Percentiles rank a stretch among this genome's conserved stretches.
phyloP scores from a whole-genome alignment of 225 moss, liverwort and hornwort genomes.

The Sphagnum tenellum region DNA sequence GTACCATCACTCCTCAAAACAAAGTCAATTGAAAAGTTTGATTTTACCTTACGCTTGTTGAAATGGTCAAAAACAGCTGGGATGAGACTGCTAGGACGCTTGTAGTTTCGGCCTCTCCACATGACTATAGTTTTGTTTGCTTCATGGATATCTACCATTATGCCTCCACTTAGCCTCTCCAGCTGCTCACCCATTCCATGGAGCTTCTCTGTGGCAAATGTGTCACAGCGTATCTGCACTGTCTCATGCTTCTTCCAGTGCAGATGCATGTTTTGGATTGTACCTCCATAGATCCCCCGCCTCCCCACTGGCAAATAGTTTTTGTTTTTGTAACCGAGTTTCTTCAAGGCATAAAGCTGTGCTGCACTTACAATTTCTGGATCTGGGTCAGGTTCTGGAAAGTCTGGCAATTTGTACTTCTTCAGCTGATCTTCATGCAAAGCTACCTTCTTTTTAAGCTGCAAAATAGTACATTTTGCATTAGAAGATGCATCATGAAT shows the following conservation, averaged over 20 bases:
- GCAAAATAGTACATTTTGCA: not conserved
- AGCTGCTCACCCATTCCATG: constrained; percentile 79
- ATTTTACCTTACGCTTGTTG: constrained; percentile 83
- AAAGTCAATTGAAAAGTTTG: not conserved
- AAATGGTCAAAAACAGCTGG: constrained; percentile 75
- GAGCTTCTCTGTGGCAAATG: constrained; percentile 71
- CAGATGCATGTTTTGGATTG: constrained; percentile 94
- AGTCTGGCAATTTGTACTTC: constrained; percentile 71
- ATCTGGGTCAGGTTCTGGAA: constrained; percentile 81
- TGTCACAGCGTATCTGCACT: constrained; percentile 78
- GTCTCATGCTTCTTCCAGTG: constrained; percentile 99
- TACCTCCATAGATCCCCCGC: constrained; percentile 93
- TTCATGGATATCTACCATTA: constrained; percentile 84
- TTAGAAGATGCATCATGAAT: no score
- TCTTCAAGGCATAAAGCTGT: constrained; percentile 78
- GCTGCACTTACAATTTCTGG: constrained; percentile 77
- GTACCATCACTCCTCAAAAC: no score
- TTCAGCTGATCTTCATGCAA: constrained; percentile 63
- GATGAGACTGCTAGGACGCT: constrained; percentile 75
- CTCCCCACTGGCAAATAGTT: constrained; percentile 97
- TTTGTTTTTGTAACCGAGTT: constrained; percentile 92
- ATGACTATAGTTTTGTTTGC: constrained; percentile 68
- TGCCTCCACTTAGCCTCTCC: constrained; percentile 84
- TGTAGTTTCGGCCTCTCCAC: constrained; percentile 91
- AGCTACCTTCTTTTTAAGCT: constrained; percentile 82